phyloP scores from a whole-genome alignment of 2,329 filamentous ascomycete genomes.

The Pseudocercospora ulei region DNA sequence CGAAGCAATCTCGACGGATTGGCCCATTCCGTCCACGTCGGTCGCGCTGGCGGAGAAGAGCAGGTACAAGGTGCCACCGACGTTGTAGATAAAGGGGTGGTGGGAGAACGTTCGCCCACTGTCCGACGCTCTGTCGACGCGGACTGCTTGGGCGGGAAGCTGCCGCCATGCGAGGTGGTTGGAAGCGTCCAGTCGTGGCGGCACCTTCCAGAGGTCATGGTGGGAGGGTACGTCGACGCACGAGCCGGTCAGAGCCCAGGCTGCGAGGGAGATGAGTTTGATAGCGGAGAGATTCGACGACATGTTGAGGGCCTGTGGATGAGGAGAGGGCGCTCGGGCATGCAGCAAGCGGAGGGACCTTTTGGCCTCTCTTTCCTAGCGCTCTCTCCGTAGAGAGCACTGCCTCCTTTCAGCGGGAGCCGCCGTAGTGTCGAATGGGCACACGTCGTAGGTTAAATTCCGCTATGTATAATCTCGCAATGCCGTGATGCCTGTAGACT shows the following conservation, averaged over 20 bases:
- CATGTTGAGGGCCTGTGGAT: conserved; percentile 4
- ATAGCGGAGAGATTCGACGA: background rate
- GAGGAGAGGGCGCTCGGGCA: too few species aligned
- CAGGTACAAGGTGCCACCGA: conserved; percentile 13
- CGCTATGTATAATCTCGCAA: too few species aligned
- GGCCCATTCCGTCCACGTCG: conserved; percentile 15
- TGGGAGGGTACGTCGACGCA: conserved; percentile 2
- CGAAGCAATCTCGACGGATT: conserved; percentile 9
- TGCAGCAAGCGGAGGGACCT: too few species aligned
- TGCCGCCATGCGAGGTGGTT: conserved; percentile 10
- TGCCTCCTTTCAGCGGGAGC: too few species aligned
- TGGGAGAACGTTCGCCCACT: conserved; percentile 9
- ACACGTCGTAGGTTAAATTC: too few species aligned
- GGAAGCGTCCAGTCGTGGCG: background rate
- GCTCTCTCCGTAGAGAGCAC: too few species aligned
- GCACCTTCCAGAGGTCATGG: conserved; percentile 15
- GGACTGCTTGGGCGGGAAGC: conserved; percentile 8
- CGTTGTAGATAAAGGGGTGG: conserved; percentile 13
- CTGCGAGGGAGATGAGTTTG: conserved; percentile 9
- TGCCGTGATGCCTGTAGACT: too few species aligned
- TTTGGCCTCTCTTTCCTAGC: too few species aligned
- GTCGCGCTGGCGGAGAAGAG: conserved; percentile 11
- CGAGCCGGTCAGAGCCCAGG: conserved; percentile 10
- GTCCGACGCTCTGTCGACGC: conserved; percentile 8
- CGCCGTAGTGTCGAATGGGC: too few species aligned